Conservation (phyloP, 176 grass and related monocot species). For the Rhynchospora breviuscula region DNA sequence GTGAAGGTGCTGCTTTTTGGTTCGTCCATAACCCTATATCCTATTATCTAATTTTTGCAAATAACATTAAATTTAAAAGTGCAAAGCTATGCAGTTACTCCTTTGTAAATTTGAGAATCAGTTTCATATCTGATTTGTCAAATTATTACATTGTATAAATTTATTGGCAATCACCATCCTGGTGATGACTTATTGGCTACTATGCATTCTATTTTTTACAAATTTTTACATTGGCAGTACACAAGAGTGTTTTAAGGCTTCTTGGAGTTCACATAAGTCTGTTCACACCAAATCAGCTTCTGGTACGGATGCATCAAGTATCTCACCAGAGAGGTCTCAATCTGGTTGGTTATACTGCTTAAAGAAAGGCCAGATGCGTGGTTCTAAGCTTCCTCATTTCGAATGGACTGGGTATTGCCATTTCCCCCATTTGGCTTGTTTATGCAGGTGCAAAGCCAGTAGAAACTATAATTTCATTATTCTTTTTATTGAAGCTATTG, state of each 20-base stretch:
- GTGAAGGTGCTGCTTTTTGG: constrained; percentile 85
- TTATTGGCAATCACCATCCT: not conserved
- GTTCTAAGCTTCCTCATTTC: constrained; percentile 59
- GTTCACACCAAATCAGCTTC: constrained; percentile 44
- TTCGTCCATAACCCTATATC: constrained; percentile 26
- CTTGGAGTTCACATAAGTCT: constrained; percentile 86
- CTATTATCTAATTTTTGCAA: not conserved
- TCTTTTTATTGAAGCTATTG: constrained; percentile 9
- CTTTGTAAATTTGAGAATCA: not conserved
- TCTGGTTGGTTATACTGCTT: constrained; percentile 86
- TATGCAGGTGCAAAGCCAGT: constrained; percentile 11
- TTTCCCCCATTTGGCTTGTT: constrained; percentile 5
- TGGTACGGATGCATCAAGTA: constrained; percentile 23
- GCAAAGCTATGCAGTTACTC: not conserved
- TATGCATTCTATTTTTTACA: not conserved
- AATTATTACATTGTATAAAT: not conserved
- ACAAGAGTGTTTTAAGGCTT: constrained; percentile 83
- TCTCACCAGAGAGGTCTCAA: constrained; percentile 38
- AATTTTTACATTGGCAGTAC: constrained; percentile 39
- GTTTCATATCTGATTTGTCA: not conserved
- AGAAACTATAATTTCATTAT: not conserved
- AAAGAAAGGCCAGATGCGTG: constrained; percentile 57
- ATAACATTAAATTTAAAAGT: not conserved
- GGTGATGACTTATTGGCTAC: not conserved
- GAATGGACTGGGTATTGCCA: constrained; percentile 74